Evolutionary conservation across 140 eudicot genomes (phyloP), one percentile per base, ranked within the genome.

Genomic region (Anethum foeniculum): DNA sequence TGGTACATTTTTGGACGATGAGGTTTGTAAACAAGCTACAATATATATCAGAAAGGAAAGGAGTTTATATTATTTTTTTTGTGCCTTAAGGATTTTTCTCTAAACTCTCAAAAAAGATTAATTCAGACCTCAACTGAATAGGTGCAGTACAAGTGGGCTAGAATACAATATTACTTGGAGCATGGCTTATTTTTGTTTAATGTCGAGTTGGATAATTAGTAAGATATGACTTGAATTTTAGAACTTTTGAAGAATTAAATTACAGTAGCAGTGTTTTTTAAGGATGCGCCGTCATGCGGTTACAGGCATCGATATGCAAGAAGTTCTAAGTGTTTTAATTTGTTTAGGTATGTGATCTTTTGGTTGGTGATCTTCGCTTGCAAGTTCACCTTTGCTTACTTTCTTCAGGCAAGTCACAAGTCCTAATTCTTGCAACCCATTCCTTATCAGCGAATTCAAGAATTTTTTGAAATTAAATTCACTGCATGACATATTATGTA

Each of bases 331-430:
- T 68, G 48, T 78, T 81, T 77, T 81, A 47, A 71, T 81, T 77
- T 64, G 28, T 54, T 89, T 84, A 95, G 99, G 87, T 95, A 95
- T 77, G 96, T 90, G 85, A 86, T 87, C 80, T 95, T 83, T 84
- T 95, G 99, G 99, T 74, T 92, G 87, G 97, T 93, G 88, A 91
- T 95, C 83, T 93, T 95, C 78, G 91, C 81, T 27, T 92, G 97
- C 97, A 95, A 95, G 83, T 95, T 92, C 81, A 84, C 93, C 1
- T 95, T 95, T 80, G 92, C 99, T 32, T 95, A 95, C 86, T 95
- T 95, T 81, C 97, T 95, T 77, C 99, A 95, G 97, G 99, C 82
- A 81, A 95, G 97, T 78, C 76, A 68, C 84, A 18, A 27, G 56
- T 9, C 77, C 77, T 41, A 39, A 23, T 39, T 10, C 32, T 43